Base-by-base conservation (phyloP, 345 rosid species). In the Salix suchowensis region DNA sequence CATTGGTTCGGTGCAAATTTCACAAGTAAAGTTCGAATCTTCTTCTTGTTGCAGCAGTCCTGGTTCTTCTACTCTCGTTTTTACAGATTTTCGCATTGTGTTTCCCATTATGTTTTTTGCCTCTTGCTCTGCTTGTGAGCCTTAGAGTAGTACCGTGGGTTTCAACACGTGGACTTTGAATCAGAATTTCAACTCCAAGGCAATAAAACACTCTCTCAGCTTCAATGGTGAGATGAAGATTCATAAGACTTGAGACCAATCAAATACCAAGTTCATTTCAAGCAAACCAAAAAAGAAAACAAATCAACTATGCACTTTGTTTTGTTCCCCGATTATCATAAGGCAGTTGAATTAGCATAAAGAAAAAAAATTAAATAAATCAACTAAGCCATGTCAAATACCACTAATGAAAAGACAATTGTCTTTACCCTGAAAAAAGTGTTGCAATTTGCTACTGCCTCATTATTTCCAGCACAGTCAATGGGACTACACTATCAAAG, bases 1-100 rank as follows among this genome's bases (percentile, higher is more conserved):
- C 65, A 65, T 72, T 5, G 84, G 77, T 65, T 80, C 86, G 18
- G 73, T 26, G 67, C 86, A 80, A 30, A 78, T 78, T 50, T 84
- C 82, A 70, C 84, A 84, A 36, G 78, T 80, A 40, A 84, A 77
- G 9, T 61, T 21, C 16, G 36, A 67, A 65, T 19, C 74, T 32
- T 79, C 72, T 24, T 73, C 74, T 18, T 46, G 13, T 68, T 66
- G 68, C 48, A 32, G 67, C 55, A 54, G 75, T 12, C 37, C 54
- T 70, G 28, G 32, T 52, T 50, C 75, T 70, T 36, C 67, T 65
- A 6, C 61, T 6, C 52, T 69, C 18, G 68, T 34, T 67, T 55
- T 65, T 36, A 10, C 44, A n/a, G 69, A 37, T 58, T 65, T 74
- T 73, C 48, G 68, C 73, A 46, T 50, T 16, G 60, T 67, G 62